phyloP scores from a whole-genome alignment of 1,139 yeast species.

The Saccharomyces hybrid region DNA sequence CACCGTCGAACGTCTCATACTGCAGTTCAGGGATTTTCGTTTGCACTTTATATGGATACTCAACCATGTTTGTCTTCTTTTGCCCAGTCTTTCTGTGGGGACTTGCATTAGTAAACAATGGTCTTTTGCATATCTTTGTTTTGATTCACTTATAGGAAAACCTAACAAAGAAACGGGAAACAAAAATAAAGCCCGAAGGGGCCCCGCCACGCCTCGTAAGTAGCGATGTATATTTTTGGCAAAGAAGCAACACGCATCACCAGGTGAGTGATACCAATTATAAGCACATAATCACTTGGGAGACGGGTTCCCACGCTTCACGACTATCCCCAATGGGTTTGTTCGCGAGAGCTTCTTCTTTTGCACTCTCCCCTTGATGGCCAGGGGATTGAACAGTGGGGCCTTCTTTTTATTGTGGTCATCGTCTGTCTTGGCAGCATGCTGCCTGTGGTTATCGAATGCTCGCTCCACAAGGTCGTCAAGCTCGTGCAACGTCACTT shows the following conservation, averaged over 20 bases:
- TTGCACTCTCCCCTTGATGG: neutral
- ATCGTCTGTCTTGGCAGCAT: neutral
- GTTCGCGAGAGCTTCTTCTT: neutral
- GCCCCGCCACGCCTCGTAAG: neutral
- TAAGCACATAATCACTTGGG: neutral
- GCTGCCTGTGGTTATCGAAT: slow-evolving; percentile 3
- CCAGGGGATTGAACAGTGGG: neutral
- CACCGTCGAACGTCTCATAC: slow-evolving; percentile 24
- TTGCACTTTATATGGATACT: slow-evolving; percentile 21
- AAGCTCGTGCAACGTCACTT: neutral
- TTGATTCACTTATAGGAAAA: neutral
- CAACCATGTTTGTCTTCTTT: neutral
- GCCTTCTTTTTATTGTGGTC: neutral
- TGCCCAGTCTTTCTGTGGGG: neutral
- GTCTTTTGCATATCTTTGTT: neutral
- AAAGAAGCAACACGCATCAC: neutral
- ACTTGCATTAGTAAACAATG: neutral
- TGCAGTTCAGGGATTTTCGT: slow-evolving; percentile 22
- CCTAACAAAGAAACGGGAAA: neutral
- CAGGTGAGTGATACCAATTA: neutral
- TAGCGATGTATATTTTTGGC: neutral
- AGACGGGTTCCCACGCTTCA: neutral
- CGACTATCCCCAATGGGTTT: neutral
- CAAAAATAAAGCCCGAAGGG: neutral
- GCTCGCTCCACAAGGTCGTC: slow-evolving; percentile 4